Conservation (phyloP, 1,284 basidiomycete genomes). For the Ganoderma meredithae region DNA sequence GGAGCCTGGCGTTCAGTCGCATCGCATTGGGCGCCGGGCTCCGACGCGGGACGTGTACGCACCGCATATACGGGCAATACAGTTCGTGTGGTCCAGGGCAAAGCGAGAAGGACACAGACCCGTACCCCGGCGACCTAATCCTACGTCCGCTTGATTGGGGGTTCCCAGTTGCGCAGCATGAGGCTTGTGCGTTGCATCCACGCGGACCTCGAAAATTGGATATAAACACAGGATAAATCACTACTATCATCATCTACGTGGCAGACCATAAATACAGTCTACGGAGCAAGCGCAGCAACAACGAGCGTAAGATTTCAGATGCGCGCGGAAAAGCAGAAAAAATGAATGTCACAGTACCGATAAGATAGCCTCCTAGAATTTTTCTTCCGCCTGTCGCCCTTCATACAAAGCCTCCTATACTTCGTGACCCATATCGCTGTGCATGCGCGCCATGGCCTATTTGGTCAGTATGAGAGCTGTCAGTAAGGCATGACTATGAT, state of each 20-base stretch:
- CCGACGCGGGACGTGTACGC: not conserved
- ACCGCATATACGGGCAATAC: not conserved
- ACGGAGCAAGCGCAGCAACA: not conserved
- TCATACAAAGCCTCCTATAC: not conserved
- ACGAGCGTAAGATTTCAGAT: not conserved
- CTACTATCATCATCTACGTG: not conserved
- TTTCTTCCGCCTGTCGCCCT: not conserved
- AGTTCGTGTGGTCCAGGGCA: not conserved
- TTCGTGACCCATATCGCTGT: not conserved
- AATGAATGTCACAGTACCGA: slow-evolving; percentile 2
- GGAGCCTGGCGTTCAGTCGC: not conserved
- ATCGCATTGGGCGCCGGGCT: not conserved
- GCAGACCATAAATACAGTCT: slow-evolving; percentile 6
- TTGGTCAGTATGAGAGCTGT: not conserved
- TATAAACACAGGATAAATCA: not conserved
- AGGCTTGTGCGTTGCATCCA: not conserved
- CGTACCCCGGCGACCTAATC: not conserved
- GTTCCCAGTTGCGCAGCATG: too few relatives aligned
- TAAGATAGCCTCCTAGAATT: not conserved
- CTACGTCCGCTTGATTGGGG: not conserved
- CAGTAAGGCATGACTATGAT: not conserved
- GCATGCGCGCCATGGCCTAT: not conserved
- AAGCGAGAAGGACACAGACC: not conserved
- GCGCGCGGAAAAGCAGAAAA: not conserved
- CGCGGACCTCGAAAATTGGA: not conserved